Percentiles rank a stretch among this genome's conserved stretches.
Conservation (phyloP, 129 eudicot species). For the Apium graveolens region DNA sequence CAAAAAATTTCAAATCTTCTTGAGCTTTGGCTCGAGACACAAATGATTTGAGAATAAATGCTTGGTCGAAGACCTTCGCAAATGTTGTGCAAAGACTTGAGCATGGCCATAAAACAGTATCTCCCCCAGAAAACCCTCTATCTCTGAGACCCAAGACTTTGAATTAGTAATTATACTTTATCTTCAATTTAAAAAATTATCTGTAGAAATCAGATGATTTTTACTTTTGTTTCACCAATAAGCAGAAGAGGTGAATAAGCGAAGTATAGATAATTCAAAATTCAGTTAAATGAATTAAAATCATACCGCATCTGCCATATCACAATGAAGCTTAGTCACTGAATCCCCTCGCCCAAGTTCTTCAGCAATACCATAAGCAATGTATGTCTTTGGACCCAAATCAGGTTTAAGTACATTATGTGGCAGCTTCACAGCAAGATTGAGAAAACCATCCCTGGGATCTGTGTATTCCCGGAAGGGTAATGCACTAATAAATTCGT, state of each 20-base stretch:
- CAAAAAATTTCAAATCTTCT: too few relatives aligned
- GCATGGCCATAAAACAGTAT: too few relatives aligned
- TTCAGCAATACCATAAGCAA: slow-evolving; percentile 70
- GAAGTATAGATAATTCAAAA: not conserved
- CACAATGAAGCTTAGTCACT: slow-evolving; percentile 92
- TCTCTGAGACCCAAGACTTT: too few relatives aligned
- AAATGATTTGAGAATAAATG: too few relatives aligned
- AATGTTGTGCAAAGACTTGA: too few relatives aligned
- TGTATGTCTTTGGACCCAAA: slow-evolving; percentile 91
- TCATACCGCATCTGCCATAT: slow-evolving; percentile 97
- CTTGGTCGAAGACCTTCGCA: too few relatives aligned
- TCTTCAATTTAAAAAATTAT: too few relatives aligned
- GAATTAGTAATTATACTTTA: too few relatives aligned
- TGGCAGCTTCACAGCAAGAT: slow-evolving; percentile 81
- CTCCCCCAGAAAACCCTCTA: too few relatives aligned
- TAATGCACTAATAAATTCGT: slow-evolving; percentile 72
- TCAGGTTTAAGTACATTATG: slow-evolving; percentile 66
- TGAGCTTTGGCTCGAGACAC: too few relatives aligned
- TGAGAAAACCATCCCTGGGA: slow-evolving; percentile 68
- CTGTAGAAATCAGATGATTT: not conserved
- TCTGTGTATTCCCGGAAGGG: slow-evolving; percentile 80
- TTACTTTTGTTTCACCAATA: not conserved
- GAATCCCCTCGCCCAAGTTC: slow-evolving; percentile 99
- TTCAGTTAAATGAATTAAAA: not conserved
- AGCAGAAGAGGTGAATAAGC: not conserved